Evolutionary conservation across 106 monocot genomes (phyloP).

Genomic region (Phalaenopsis equestris): DNA sequence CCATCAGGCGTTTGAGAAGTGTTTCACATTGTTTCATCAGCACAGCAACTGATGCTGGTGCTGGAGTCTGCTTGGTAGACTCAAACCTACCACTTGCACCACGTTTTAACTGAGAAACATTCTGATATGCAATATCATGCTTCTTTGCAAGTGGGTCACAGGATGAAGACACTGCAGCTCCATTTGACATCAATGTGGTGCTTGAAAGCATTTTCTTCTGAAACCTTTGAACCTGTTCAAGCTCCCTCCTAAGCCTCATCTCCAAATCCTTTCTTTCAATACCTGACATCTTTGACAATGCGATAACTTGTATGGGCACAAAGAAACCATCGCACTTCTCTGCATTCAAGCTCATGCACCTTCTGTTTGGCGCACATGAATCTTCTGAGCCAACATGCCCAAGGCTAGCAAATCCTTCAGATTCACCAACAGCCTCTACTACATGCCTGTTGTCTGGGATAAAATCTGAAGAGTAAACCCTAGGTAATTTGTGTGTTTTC

Average conservation of each 20-base stretch:
- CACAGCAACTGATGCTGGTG: slow-evolving; percentile 8
- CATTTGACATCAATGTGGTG: slow-evolving; percentile 9
- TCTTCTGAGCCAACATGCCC: slow-evolving; percentile 52
- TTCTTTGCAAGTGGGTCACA: slow-evolving; percentile 19
- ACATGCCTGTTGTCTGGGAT: slow-evolving; percentile 25
- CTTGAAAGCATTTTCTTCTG: slow-evolving; percentile 38
- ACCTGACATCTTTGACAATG: slow-evolving; percentile 45
- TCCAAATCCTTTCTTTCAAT: slow-evolving; percentile 40
- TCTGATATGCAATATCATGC: slow-evolving; percentile 1
- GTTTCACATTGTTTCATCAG: slow-evolving; percentile 75
- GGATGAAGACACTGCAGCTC: slow-evolving; percentile 30
- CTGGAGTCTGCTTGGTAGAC: slow-evolving; percentile 24
- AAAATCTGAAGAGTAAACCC: slow-evolving; percentile 22
- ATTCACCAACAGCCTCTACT: slow-evolving; percentile 53
- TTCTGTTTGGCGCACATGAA: slow-evolving; percentile 64
- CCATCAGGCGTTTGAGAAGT: slow-evolving; percentile 56
- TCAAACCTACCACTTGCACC: slow-evolving; percentile 43
- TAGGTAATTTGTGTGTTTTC: slow-evolving; percentile 28
- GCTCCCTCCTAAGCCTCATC: slow-evolving; percentile 47
- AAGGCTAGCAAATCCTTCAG: slow-evolving; percentile 55
- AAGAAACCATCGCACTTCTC: slow-evolving; percentile 34
- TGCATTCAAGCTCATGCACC: slow-evolving; percentile 65
- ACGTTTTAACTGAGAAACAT: slow-evolving; percentile 23
- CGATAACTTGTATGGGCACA: slow-evolving; percentile 43
- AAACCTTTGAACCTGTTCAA: slow-evolving; percentile 47